These are phyloP conservation scores for Jamesozyma piceae DNA, from an alignment of 805 yeast genomes.

Conservation along the genomic window DNA sequence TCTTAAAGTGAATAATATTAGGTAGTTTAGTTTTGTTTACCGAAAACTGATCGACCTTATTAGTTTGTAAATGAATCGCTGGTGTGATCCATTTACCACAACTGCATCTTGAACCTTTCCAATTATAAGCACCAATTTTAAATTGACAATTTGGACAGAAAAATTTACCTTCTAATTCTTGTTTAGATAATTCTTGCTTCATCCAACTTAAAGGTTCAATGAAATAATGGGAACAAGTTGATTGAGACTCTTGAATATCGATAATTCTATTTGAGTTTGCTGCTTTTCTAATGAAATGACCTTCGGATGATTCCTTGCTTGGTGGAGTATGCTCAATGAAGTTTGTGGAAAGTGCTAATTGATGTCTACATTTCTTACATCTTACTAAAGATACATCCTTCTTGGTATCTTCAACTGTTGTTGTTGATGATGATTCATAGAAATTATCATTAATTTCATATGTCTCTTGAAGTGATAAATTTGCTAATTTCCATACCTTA, in stretches of 20 bases:
- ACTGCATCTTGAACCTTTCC: conserved; percentile 91
- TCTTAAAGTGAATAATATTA: conserved; percentile 18
- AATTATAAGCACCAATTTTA: conserved; percentile 84
- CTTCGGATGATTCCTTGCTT: conserved; percentile 51
- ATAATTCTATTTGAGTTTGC: conserved; percentile 53
- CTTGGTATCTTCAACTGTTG: conserved; percentile 21
- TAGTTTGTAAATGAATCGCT: conserved; percentile 69
- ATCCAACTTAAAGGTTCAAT: conserved; percentile 90
- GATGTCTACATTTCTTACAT: conserved; percentile 75
- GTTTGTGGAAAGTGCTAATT: conserved; percentile 53
- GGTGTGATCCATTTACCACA: conserved; percentile 97
- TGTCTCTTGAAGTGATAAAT: conserved; percentile 23
- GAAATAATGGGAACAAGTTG: conserved; percentile 72
- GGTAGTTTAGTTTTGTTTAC: conserved; percentile 15
- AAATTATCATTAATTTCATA: conserved; percentile 30
- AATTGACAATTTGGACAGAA: conserved; percentile 74
- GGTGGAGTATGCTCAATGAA: conserved; percentile 63
- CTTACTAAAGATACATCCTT: conserved; percentile 39
- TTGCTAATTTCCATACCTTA: conserved; percentile 36
- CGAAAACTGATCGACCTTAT: conserved; percentile 64
- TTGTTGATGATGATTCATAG: conserved; percentile 16
- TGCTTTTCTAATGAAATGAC: conserved; percentile 56
- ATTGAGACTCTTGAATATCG: conserved; percentile 47
- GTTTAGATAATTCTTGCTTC: conserved; percentile 64
- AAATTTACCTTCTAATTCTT: conserved; percentile 79